These are phyloP conservation scores for Lenwebbia sp. DNA, from an alignment of 345 rosid genomes.

Conservation along the genomic window DNA sequence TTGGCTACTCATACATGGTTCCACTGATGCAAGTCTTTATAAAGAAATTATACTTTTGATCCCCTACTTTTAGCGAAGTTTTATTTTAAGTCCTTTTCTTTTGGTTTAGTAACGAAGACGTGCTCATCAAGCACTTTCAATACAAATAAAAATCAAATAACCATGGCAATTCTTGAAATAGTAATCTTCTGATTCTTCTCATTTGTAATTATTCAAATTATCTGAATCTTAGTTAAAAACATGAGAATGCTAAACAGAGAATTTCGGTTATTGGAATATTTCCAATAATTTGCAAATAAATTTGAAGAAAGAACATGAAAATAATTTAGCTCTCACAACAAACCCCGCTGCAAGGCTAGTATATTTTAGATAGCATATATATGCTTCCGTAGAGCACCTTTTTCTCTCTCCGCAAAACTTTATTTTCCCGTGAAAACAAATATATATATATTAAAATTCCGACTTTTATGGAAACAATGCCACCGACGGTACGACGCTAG, in stretches of 20 bases:
- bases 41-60: no score
- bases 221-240: neutral
- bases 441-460: no score
- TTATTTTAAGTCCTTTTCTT: no score
- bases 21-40: no score
- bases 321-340: neutral
- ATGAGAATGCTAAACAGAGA: neutral
- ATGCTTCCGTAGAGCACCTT: neutral
- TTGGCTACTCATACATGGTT: neutral
- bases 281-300: neutral
- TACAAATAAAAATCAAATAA: neutral
- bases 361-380: neutral
- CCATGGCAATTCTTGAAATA: neutral
- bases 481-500: rapidly evolving
- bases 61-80: no score
- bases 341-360: neutral
- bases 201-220: neutral
- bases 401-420: neutral
- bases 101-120: no score
- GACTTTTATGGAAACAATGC: no score
- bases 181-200: neutral
- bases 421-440: neutral
- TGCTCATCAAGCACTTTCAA: neutral
- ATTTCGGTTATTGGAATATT: neutral
- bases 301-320: neutral